Conservation (phyloP, 805 yeast genomes). For the Pichia cephalocereana region DNA sequence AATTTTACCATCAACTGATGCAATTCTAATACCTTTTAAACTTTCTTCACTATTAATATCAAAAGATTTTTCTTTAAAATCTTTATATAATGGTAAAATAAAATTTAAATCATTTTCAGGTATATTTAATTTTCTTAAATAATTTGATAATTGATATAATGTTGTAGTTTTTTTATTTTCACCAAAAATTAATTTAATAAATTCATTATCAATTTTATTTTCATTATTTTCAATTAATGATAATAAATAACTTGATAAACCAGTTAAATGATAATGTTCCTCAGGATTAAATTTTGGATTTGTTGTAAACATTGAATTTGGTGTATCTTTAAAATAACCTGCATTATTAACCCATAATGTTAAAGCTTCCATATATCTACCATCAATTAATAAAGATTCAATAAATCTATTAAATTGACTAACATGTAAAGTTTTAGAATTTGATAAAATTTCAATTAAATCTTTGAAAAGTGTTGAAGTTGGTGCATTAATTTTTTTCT, state of each 20-base stretch:
- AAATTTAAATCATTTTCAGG: conserved; percentile 3
- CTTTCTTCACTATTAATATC: conserved; percentile 28
- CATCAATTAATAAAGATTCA: conserved; percentile 15
- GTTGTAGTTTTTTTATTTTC: background rate
- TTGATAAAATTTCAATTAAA: conserved; percentile 13
- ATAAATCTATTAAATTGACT: conserved; percentile 21
- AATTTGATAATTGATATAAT: background rate
- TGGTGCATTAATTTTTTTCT: conserved; percentile 11
- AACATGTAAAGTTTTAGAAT: conserved; percentile 16
- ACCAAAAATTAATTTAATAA: conserved; percentile 14
- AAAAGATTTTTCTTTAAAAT: conserved; percentile 1
- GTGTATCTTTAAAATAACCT: conserved; percentile 18
- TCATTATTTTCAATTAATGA: conserved; percentile 13
- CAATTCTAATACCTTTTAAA: conserved; percentile 2
- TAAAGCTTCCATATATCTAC: conserved; percentile 19
- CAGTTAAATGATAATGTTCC: conserved; percentile 8
- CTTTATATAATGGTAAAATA: conserved; percentile 5
- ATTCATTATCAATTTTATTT: conserved; percentile 14
- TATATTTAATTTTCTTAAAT: background rate
- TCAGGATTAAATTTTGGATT: background rate
- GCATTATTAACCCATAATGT: conserved; percentile 21
- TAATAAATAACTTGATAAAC: conserved; percentile 14
- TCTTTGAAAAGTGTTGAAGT: conserved; percentile 17
- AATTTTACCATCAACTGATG: conserved; percentile 5
- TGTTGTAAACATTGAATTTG: conserved; percentile 5